Evolutionary conservation across 805 yeast species (phyloP).

Genomic region (Brettanomyces sp.): DNA sequence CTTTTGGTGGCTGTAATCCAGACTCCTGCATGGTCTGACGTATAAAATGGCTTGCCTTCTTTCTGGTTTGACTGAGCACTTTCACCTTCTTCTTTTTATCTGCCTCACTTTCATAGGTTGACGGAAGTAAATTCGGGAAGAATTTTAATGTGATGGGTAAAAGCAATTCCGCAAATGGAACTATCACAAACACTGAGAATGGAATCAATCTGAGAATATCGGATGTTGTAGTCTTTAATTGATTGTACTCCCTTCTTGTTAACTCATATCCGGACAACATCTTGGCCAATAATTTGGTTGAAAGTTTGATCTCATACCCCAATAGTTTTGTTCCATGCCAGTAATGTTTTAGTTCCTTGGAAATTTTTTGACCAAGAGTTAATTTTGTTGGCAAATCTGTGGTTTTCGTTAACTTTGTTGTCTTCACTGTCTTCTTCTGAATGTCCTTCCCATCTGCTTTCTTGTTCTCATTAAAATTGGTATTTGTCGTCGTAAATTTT

Average conservation of each 20-base stretch:
- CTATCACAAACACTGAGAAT: slow-evolving; percentile 76
- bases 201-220: slow-evolving; percentile 87
- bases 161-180: slow-evolving; percentile 92
- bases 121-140: slow-evolving; percentile 88
- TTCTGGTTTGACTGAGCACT: slow-evolving; percentile 49
- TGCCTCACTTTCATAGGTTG: slow-evolving; percentile 70
- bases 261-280: slow-evolving; percentile 84
- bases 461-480: not conserved
- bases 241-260: slow-evolving; percentile 82
- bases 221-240: slow-evolving; percentile 74
- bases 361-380: slow-evolving; percentile 73
- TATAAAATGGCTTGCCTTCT: slow-evolving; percentile 50
- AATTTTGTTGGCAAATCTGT: slow-evolving; percentile 26
- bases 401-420: not conserved
- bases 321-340: slow-evolving; percentile 91
- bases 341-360: slow-evolving; percentile 83
- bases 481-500: too few species aligned
- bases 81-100: slow-evolving; percentile 49
- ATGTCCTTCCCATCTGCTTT: not conserved
- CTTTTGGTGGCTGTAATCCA: slow-evolving; percentile 48
- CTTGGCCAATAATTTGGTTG: slow-evolving; percentile 72
- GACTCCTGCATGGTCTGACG: slow-evolving; percentile 60
- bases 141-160: slow-evolving; percentile 80
- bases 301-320: slow-evolving; percentile 80
- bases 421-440: not conserved